Base-by-base conservation (phyloP, 306 rosid species). In the Citrullus colocynthis region DNA sequence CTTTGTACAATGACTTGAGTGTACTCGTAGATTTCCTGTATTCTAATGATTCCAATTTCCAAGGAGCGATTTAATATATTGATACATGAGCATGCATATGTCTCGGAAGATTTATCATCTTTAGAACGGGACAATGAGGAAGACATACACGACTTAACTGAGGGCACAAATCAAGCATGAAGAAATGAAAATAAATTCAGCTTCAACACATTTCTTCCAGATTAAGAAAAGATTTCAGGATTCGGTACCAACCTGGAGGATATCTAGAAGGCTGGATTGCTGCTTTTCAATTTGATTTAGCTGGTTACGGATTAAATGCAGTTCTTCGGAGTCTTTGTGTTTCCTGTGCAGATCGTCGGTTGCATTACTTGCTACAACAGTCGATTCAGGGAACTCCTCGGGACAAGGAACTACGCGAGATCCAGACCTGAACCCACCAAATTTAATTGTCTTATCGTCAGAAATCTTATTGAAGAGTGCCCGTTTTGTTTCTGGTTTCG, bases 211-310 rank as follows among this genome's bases (percentile, higher is more conserved):
- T 48, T 6, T 34, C 64, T 75, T 58, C 20, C 20, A 37, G 54
- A 57, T n/a, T 12, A 57, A 39, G 39, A 12, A 20, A 20, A 39
- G 79, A 20, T 37, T 76, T 57, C 4, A 20, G 41, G 57, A 65
- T 62, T 49, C 73, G 17, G 80, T 75, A 84, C 82, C 89, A 87
- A 95, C 99, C 99, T 92, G 96, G 79, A 95, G 81, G 80, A 92
- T 96, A 82, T 92, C 96, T 52, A 87, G 83, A n/a, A 96, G 83
- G 85, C 85, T 88, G 60, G 97, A 87, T 83, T 96, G 99, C 89
- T 96, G 98, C 84, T 91, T 88, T 85, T 96, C 98, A 51, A 96
- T 92, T 84, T 96, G 98, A 73, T 81, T 84, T 70, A 96, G 90
- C 83, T 96, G 98, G 84, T 86, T 83, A 20, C 96, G 93, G 85